Evolutionary conservation across 23 red algal genomes (phyloP).

Genomic region (Gracilaria domingensis): DNA sequence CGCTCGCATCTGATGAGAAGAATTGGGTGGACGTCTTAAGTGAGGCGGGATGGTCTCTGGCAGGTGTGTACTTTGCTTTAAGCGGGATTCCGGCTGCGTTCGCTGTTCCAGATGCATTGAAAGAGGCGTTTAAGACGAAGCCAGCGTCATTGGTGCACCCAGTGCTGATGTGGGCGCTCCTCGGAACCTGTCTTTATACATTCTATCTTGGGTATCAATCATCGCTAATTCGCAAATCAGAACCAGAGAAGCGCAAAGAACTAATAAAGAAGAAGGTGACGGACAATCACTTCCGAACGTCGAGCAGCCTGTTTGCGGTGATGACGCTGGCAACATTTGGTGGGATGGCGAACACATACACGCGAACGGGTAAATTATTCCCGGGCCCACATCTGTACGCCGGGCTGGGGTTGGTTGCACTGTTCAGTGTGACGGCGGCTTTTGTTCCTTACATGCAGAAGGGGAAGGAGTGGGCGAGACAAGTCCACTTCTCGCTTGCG

Average conservation of each 20-base stretch:
- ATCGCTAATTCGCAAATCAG: slow-evolving; percentile 60
- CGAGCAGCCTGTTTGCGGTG: slow-evolving; percentile 76
- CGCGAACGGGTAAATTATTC: slow-evolving; percentile 96
- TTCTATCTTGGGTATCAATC: slow-evolving; percentile 96
- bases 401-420: slow-evolving; percentile 82
- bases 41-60: background rate
- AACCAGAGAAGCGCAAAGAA: slow-evolving; percentile 73
- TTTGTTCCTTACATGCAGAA: slow-evolving; percentile 95
- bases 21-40: slow-evolving; percentile 5
- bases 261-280: slow-evolving; percentile 76
- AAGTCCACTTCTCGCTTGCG: slow-evolving; percentile 84
- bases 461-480: slow-evolving; percentile 76
- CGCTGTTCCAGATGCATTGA: slow-evolving; percentile 70
- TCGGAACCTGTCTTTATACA: slow-evolving; percentile 77
- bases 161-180: slow-evolving; percentile 75
- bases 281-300: slow-evolving; percentile 75
- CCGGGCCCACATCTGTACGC: slow-evolving; percentile 99
- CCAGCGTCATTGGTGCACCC: slow-evolving; percentile 91
- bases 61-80: slow-evolving; percentile 34
- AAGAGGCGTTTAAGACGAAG: slow-evolving; percentile 89
- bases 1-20: background rate
- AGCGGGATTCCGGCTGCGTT: slow-evolving; percentile 33
- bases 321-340: slow-evolving; percentile 93
- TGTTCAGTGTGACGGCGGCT: slow-evolving; percentile 82
- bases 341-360: slow-evolving; percentile 98